Evolutionary conservation across 768 basidiomycete genomes (phyloP), one percentile per base, ranked within the genome.

Genomic region (Boletus reticuloceps): DNA sequence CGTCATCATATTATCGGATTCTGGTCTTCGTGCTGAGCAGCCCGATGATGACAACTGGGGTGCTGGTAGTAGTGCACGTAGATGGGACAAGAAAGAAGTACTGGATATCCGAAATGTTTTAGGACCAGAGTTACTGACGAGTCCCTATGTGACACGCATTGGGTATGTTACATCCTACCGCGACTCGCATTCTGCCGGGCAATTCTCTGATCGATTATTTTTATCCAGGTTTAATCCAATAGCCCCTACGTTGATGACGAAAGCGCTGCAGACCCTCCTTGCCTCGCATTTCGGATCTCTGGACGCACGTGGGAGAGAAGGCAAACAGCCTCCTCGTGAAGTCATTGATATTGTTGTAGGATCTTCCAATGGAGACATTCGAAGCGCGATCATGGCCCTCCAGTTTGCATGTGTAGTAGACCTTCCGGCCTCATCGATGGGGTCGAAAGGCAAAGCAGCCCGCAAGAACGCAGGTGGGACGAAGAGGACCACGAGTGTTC

Each of bases 371-470:
- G 97, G 97, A 0, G 97, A 99, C 65, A 90, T 99, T 37, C 79
- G 97, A 41, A 91, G 89, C 53, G 96, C 95, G 1, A 82, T 98
- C 56, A 98, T 96, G 85, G 86, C 89, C 0, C 77, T 98, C 8
- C 91, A 99, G 66, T 94, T 99, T 64, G 83, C 86, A 1, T 96
- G 80, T 67, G 69, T 82, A 17, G 71, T 76, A 19, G 71, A 79
- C 39, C 55, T 69, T 20, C 56, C 66, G 2, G 40, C 58, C 32
- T 47, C 50, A 19, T 56, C 58, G 12, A 39, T 14, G 7, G 68
- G 59, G 47, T 58, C 54, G 27, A 64, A 62, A 45, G 49, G 64
- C 61, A 54, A 68, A 65, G 56, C 64, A 61, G 58, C 75, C 72
- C 64, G 73, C 42, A 64, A 73, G 66, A 73, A 55, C 29, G 52